Evolutionary conservation across 2,329 filamentous ascomycete species (phyloP), one percentile per base, ranked within the genome.

Genomic region (Exophiala dermatitidis): DNA sequence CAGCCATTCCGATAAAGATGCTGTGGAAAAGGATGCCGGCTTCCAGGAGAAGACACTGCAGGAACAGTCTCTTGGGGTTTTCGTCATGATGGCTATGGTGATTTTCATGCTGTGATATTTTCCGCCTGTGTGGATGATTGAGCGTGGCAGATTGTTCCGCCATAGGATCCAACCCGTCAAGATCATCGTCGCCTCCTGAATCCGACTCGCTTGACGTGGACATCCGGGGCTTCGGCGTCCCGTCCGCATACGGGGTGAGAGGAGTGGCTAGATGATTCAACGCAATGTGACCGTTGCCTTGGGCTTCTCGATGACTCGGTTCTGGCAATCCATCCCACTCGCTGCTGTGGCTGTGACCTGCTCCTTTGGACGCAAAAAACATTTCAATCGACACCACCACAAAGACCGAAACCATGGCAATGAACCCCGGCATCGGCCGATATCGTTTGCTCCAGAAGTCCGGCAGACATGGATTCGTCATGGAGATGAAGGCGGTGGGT

Each of bases 11-110:
- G 62, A 93, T 91, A 65, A 93, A 93, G 50, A 93, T 77, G 64
- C 83, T 87, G 72, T 93, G 88, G 66, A 91, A 91, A 10, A 93
- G 77, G 57, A 93, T 91, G 19, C 88, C 88, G 0, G 86, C 86
- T 70, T 91, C 88, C 2, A 93, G 78, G 28, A 93, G 77, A 43
- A 91, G 73, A 61, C 87, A 90, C 68, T 93, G 88, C 26, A 90
- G 72, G 62, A 90, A 77, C 59, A 85, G 78, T 7, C 84, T 78
- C 63, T 83, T 80, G 54, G 69, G 85, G 75, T 65, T 87, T 77
- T 45, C 79, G 66, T 45, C 55, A 55, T n/a, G 42, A 29, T 54
- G 53, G 12, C 38, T 26, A 28, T 57, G 38, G 38, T 19, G 19
- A 19, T 47, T 46, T 19, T 58, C 52, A 32, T 56, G 53, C 32